Base-by-base conservation (phyloP, 2,329 filamentous ascomycete species). In the Colletotrichum incanum region DNA sequence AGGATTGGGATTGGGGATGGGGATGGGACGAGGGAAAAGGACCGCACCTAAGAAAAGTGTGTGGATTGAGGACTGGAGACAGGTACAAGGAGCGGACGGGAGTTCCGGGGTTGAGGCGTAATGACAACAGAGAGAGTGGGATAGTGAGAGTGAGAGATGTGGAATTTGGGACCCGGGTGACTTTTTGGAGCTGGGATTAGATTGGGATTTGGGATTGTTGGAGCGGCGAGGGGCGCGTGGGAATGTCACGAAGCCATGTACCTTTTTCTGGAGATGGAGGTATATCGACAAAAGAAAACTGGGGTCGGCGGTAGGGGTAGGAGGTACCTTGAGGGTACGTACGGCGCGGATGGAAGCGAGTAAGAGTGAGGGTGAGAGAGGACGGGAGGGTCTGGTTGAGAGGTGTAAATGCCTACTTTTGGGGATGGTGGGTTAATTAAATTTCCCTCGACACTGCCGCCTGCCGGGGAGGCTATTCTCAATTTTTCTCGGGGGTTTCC, bases 211-310 rank as follows among this genome's bases (percentile, higher is more conserved):
- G 56, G 63, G 56, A 26, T 43, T 50, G 7, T 45, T 41, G 50
- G 50, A 61, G 49, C 56, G 39, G 65, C 41, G 58, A 49, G 31
- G 45, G 43, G 28, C 20, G 59, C 43, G 16, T 50, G 43, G 49
- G 43, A 54, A 71, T 43, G 69, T 71, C 65, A 45, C 43, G n/a
- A 23, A 37, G 23, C 18, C 12, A 72, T 41, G 69, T 72, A 69
- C 69, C 65, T 60, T 72, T 69, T 69, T 54, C 65, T 72, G 65
- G 65, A 72, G 65, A 69, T 34, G 59, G 28, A 72, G 58, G 69
- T 72, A 72, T 54, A 72, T 55, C 45, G 67, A 69, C 62, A 41
- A 59, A 58, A 47, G 63, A 20, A 56, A 62, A 62, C 34, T 23
- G n/a, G 59, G 59, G 64, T 43, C 60, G 31, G 39, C 26, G 59